Conservation (phyloP, 139 green algal species). For the Picochlorum sp. region DNA sequence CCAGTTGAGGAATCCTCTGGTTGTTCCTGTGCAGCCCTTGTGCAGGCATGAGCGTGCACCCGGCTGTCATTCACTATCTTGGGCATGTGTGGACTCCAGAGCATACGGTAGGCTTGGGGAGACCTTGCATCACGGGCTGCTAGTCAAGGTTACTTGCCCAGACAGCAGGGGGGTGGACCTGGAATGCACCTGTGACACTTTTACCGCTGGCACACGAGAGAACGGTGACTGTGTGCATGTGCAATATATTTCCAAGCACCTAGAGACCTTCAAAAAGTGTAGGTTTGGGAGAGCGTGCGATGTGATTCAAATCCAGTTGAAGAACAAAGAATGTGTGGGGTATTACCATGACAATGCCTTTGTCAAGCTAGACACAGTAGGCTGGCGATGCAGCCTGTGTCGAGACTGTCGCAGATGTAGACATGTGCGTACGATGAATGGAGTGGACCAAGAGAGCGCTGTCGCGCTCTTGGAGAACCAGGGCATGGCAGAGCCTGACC, state of each 20-base stretch:
- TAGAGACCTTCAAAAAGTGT: background rate
- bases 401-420: background rate
- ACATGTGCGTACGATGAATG: background rate
- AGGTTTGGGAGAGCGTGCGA: background rate
- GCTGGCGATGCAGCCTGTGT: background rate
- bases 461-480: too few species aligned
- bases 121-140: too few species aligned
- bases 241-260: background rate
- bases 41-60: background rate
- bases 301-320: background rate
- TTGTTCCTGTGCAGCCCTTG: background rate
- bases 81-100: conserved; percentile 1
- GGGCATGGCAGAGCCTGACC: too few species aligned
- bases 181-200: too few species aligned
- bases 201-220: too few species aligned
- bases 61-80: background rate
- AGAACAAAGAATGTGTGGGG: background rate
- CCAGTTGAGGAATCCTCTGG: background rate
- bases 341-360: background rate
- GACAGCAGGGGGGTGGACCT: too few species aligned
- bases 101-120: background rate
- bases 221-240: background rate
- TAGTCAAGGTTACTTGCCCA: too few species aligned
- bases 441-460: background rate
- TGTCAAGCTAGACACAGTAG: background rate